Evolutionary conservation across 805 yeast species (phyloP), one percentile per base, ranked within the genome.

Genomic region (Teunomyces gatunensis): DNA sequence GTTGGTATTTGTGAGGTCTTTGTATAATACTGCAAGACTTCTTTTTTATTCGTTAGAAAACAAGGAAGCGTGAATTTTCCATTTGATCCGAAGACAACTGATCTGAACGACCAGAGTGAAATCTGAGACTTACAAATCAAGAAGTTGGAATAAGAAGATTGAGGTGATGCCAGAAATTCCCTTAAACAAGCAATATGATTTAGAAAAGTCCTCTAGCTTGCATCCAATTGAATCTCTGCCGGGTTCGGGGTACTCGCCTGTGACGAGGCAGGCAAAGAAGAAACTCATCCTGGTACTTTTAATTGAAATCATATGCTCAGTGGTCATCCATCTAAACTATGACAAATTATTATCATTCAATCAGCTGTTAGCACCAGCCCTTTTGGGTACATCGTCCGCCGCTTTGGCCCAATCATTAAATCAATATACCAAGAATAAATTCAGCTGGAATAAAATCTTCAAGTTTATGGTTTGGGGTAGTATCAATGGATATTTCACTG

Each of bases 381-480:
- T 71, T 11, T 54, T 73, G 45, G 76, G 78, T 2, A 62, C 71
- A 7, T 58, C 65, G 1, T 64, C 75, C 1, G 76, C 75, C 1
- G 73, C 71, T 18, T 57, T 71, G 46, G 78, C 77, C 2, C 77
- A 72, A 55, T 66, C 75, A 3, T 41, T 69, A 3, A 71, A 64
- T 52, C 78, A 73, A 54, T 61, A 59, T 46, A 49, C 52, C 42
- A 68, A 63, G 47, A 59, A 54, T 32, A 71, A 68, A 48, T 62
- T 65, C 47, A 64, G 64, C 20, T 49, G 63, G 6, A 61, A 60
- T 47, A 58, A 64, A 30, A 60, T 57, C 43, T 51, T 68, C 46
- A 83, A 83, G 55, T 83, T 83, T 52, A 57, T 72, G 47, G 58
- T 75, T 2, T 83, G 87, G 87, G 89, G 89, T 13, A 61, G 71